These are phyloP conservation scores for Pestalotiopsis sp. DNA, from an alignment of 2,329 filamentous ascomycete species.

Conservation along the genomic window DNA sequence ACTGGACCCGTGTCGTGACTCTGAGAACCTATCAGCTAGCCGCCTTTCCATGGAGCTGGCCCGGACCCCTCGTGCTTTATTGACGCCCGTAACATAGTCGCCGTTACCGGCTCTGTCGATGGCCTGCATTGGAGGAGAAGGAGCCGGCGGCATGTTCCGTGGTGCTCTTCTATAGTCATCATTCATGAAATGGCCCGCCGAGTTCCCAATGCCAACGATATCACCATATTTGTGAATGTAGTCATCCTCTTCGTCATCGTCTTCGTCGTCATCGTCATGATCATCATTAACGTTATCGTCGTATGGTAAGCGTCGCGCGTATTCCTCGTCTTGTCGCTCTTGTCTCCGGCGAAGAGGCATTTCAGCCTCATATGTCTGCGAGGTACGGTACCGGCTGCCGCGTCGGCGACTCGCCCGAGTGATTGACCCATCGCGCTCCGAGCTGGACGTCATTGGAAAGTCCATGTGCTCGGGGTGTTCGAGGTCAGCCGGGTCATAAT, in stretches of 20 bases:
- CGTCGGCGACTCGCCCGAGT: conserved; percentile 27
- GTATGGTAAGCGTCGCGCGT: conserved; percentile 38
- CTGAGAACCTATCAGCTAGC: conserved; percentile 53
- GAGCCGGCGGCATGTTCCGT: conserved; percentile 37
- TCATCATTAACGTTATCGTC: conserved; percentile 45
- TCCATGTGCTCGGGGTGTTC: conserved; percentile 59
- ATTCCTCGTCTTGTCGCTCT: conserved; percentile 47
- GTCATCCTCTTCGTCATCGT: conserved; percentile 39
- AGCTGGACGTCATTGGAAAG: conserved; percentile 40
- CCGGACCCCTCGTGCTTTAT: conserved; percentile 43
- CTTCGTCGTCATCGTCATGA: conserved; percentile 36
- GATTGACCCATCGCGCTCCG: conserved; percentile 34
- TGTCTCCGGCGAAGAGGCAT: conserved; percentile 47
- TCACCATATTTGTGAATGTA: conserved; percentile 40
- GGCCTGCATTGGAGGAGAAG: conserved; percentile 29
- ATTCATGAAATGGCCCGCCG: conserved; percentile 61
- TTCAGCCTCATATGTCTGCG: conserved; percentile 49
- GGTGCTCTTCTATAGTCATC: conserved; percentile 54
- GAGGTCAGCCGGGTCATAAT: conserved; percentile 56
- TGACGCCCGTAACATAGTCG: conserved; percentile 48
- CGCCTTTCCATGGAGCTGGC: conserved; percentile 50
- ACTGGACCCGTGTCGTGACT: conserved; percentile 36
- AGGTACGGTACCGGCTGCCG: conserved; percentile 28
- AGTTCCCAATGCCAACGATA: conserved; percentile 50
- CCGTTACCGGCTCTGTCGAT: conserved; percentile 38